phyloP scores from a whole-genome alignment of 164 flowering plant genomes.

The Dillenia turbinata region DNA sequence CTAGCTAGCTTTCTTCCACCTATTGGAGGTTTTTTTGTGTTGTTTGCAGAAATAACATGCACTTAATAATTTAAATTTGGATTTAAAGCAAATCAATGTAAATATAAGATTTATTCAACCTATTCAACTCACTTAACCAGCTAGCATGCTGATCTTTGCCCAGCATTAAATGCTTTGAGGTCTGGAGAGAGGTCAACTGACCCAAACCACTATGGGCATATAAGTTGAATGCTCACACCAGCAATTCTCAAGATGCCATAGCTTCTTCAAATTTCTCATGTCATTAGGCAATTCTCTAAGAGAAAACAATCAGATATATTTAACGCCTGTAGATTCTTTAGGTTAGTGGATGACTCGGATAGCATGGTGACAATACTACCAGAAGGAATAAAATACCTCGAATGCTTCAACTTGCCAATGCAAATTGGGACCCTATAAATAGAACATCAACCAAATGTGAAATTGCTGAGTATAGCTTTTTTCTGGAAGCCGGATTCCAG shows the following conservation, averaged over 20 bases:
- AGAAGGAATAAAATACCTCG: slow-evolving; percentile 7
- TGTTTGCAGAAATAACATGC: too few relatives aligned
- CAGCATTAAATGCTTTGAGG: slow-evolving; percentile 7
- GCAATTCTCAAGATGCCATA: slow-evolving; percentile 7
- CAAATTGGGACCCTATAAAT: background rate
- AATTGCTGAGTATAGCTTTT: too few relatives aligned
- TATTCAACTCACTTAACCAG: slow-evolving; percentile 4
- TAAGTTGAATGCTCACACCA: background rate
- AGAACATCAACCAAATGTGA: too few relatives aligned
- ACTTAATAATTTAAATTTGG: too few relatives aligned
- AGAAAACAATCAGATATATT: background rate
- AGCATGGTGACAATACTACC: background rate
- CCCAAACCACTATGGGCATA: background rate
- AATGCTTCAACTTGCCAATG: slow-evolving; percentile 2
- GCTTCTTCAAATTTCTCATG: slow-evolving; percentile 6
- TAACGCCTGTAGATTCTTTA: slow-evolving; percentile 5
- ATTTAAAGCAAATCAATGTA: too few relatives aligned
- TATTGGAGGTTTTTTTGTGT: too few relatives aligned
- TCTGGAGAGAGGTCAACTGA: slow-evolving; percentile 11
- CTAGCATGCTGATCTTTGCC: background rate
- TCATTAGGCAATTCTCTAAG: slow-evolving; percentile 13
- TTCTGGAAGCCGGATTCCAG: too few relatives aligned
- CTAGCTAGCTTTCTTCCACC: too few relatives aligned
- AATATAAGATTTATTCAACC: background rate
- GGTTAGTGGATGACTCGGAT: slow-evolving; percentile 3